These are phyloP conservation scores for Nicotiana benthamiana DNA, from an alignment of 257 asterid species.

Conservation along the genomic window DNA sequence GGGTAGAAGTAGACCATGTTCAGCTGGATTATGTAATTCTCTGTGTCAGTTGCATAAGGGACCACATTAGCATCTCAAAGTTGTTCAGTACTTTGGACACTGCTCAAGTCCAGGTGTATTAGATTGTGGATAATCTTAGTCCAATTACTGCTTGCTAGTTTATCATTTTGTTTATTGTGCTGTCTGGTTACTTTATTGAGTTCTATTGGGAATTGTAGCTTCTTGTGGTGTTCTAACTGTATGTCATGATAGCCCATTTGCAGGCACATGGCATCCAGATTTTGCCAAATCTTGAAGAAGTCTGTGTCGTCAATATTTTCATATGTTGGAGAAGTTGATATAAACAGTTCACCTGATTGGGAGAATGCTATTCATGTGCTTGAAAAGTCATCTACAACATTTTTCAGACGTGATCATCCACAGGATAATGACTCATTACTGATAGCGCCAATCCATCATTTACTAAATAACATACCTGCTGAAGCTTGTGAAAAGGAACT, in stretches of 20 bases:
- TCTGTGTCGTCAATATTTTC: constrained; percentile 43
- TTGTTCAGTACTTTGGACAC: not conserved
- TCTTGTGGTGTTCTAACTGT: constrained; percentile 25
- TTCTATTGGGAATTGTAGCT: not conserved
- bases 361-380: constrained; percentile 31
- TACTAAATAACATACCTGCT: constrained; percentile 10
- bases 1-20: not conserved
- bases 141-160: not conserved
- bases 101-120: not conserved
- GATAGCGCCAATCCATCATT: constrained; percentile 16
- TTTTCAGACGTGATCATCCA: constrained; percentile 6
- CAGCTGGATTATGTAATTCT: not conserved
- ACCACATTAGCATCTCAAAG: not conserved
- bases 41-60: not conserved
- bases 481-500: constrained; percentile 26
- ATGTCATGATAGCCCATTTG: constrained; percentile 54
- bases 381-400: constrained; percentile 22
- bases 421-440: constrained; percentile 17
- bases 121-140: not conserved
- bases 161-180: not conserved
- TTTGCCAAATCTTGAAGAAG: constrained; percentile 57
- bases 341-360: constrained; percentile 59
- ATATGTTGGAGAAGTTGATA: constrained; percentile 38
- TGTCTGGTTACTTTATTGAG: not conserved
- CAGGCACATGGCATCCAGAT: constrained; percentile 69